A percentile compares a stretch with the other conserved stretches of the same genome.
Evolutionary conservation across 1,284 basidiomycete species (phyloP).

Genomic region (Leccinum subatratum): DNA sequence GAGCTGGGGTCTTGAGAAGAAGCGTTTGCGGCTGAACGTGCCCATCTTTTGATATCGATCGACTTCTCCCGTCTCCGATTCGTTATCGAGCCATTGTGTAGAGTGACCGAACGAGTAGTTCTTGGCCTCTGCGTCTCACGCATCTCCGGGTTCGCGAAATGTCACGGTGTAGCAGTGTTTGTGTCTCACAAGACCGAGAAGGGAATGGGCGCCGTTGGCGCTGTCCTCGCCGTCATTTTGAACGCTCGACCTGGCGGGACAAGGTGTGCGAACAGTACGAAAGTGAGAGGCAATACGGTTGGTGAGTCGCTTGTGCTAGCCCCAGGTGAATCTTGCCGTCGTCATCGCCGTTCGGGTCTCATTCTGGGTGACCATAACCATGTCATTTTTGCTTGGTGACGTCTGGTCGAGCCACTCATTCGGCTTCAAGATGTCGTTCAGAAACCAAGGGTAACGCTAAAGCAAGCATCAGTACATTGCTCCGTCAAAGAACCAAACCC

Average conservation of each 20-base stretch:
- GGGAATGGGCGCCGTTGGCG: conserved; percentile 32
- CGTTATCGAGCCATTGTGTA: conserved; percentile 23
- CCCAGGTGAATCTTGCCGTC: conserved; percentile 51
- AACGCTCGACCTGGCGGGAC: conserved; percentile 33
- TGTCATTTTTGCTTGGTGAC: conserved; percentile 54
- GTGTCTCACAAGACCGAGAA: conserved; percentile 21
- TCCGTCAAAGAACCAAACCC: conserved; percentile 9
- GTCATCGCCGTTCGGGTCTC: conserved; percentile 80
- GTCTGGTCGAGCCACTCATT: conserved; percentile 79
- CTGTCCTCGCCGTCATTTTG: conserved; percentile 28
- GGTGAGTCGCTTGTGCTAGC: conserved; percentile 43
- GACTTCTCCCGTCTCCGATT: conserved; percentile 31
- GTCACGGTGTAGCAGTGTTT: conserved; percentile 23
- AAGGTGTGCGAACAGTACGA: conserved; percentile 38
- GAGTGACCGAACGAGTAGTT: conserved; percentile 16
- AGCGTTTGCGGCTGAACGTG: conserved; percentile 24
- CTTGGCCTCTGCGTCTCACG: conserved; percentile 22
- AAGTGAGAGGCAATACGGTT: conserved; percentile 46
- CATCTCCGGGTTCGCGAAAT: conserved; percentile 12
- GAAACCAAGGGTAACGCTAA: conserved; percentile 71
- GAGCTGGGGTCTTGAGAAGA: conserved; percentile 20
- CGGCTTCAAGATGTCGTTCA: conserved; percentile 68
- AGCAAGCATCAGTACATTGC: conserved; percentile 12
- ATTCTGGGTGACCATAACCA: conserved; percentile 69
- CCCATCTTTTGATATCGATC: conserved; percentile 36